phyloP scores from a whole-genome alignment of 2,329 filamentous ascomycete species.

The Eutypella sp. region DNA sequence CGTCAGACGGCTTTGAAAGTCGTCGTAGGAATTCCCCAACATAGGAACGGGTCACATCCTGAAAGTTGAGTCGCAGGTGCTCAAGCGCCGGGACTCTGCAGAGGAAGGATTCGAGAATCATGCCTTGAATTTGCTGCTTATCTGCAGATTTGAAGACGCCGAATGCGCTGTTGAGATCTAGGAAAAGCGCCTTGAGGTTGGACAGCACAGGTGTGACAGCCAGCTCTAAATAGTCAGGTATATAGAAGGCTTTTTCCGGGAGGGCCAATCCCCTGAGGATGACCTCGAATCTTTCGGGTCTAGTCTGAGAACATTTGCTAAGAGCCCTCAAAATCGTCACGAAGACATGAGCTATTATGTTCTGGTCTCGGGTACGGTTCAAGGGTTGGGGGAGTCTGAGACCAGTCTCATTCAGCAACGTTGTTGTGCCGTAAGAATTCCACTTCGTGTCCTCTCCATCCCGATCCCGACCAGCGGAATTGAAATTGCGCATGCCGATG shows the following conservation, averaged over 20 bases:
- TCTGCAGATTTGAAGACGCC: not conserved
- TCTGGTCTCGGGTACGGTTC: not conserved
- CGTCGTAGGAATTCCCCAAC: slow-evolving; percentile 32
- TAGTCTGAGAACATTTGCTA: slow-evolving; percentile 33
- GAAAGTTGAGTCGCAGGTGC: slow-evolving; percentile 51
- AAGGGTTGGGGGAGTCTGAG: not conserved
- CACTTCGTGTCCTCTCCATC: slow-evolving; percentile 41
- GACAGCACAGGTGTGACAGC: slow-evolving; percentile 36
- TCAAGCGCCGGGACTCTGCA: slow-evolving; percentile 36
- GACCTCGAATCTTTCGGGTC: slow-evolving; percentile 42
- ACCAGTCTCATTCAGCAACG: too few relatives aligned
- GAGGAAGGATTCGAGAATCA: slow-evolving; percentile 33
- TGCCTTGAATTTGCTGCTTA: too few relatives aligned
- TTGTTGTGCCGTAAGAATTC: slow-evolving; percentile 53
- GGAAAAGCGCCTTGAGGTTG: slow-evolving; percentile 41
- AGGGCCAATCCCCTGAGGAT: slow-evolving; percentile 34
- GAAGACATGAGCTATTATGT: slow-evolving; percentile 31
- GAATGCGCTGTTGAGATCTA: slow-evolving; percentile 28
- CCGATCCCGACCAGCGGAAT: slow-evolving; percentile 42
- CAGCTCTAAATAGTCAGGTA: slow-evolving; percentile 35
- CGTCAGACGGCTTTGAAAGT: slow-evolving; percentile 24
- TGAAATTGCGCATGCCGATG: slow-evolving; percentile 56
- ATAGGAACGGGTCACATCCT: slow-evolving; percentile 6
- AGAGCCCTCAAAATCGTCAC: slow-evolving; percentile 33
- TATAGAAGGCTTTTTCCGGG: slow-evolving; percentile 39